Percentiles rank a stretch among this genome's conserved stretches.
Conservation (phyloP, 2,329 filamentous ascomycete genomes). For the Annulohypoxylon truncatum region DNA sequence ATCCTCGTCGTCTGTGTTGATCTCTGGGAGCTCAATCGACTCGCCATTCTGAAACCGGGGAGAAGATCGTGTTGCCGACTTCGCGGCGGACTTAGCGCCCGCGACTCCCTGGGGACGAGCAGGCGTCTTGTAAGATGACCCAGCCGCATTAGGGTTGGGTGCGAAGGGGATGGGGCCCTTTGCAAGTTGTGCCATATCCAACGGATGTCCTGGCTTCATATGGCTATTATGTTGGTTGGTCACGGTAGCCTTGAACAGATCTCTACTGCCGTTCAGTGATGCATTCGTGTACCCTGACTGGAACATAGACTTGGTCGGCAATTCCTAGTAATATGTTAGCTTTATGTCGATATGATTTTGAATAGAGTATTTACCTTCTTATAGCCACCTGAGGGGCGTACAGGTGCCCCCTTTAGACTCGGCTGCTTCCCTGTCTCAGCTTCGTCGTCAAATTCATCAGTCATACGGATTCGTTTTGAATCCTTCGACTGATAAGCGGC, state of each 20-base stretch:
- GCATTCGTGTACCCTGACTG: conserved; percentile 70
- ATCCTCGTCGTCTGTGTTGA: conserved; percentile 93
- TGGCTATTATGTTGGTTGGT: conserved; percentile 75
- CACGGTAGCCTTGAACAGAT: conserved; percentile 74
- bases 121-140: conserved; percentile 75
- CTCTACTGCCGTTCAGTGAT: conserved; percentile 63
- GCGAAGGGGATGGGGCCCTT: conserved; percentile 93
- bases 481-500: conserved; percentile 77
- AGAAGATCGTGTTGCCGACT: conserved; percentile 74
- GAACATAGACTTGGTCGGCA: conserved; percentile 69
- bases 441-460: conserved; percentile 76
- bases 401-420: conserved; percentile 83
- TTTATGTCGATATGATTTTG: conserved; percentile 14
- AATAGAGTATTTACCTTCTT: conserved; percentile 69
- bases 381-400: conserved; percentile 78
- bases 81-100: conserved; percentile 67
- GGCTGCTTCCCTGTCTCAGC: conserved; percentile 69
- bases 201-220: conserved; percentile 72
- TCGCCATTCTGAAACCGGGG: conserved; percentile 91
- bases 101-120: conserved; percentile 63
- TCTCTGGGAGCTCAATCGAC: conserved; percentile 91
- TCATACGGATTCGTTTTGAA: conserved; percentile 82
- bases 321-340: conserved; percentile 63
- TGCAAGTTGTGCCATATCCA: conserved; percentile 88
- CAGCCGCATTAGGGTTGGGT: conserved; percentile 69